Base-by-base conservation (phyloP, 2,329 filamentous ascomycete species). In the Nemania sp. region DNA sequence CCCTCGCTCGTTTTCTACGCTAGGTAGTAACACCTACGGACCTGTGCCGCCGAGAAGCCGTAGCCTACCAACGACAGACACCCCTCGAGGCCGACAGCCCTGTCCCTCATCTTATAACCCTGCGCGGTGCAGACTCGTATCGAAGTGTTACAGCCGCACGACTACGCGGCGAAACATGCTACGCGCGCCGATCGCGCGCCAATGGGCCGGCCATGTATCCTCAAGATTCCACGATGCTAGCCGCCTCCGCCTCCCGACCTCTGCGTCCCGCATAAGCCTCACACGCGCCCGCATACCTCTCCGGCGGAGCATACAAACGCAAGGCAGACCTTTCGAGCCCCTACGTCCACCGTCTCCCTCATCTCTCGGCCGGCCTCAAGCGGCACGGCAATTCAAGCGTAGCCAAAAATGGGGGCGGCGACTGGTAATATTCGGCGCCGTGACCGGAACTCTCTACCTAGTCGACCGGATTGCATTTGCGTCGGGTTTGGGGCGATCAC, bases 371-470 rank as follows among this genome's bases (percentile, higher is more conserved):
- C 89, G 87, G 62, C 91, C 94, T 0, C 84, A 83, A 22, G 85
- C 88, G 8, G 89, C 92, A 11, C 93, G 91, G 77, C 86, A 90
- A 66, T 97, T 93, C 77, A 86, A 85, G 18, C 88, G 88, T 38
- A 86, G 88, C 24, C 87, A 90, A 62, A 92, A 88, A 87, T 97
- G 92, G 91, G 84, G 87, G n/a, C 92, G 93, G 38, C 89, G 93
- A 51, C 79, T 97, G 1, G 77, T 92, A 59, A 86, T 91, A 69
- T 74, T 92, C 52, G 85, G 89, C 0, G 80, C 86, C 35, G 80
- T 88, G 3, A 82, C 87, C 41, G 92, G 90, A 32, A 77, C 85
- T 5, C 78, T 89, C 61, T 97, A 93, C 78, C 80, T 88, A 10
- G 75, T 91, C 68, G 96, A 99, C 80, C 87, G 80, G 15, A 87